A percentile compares a stretch with the other conserved stretches of the same genome.
Evolutionary conservation across 805 yeast species (phyloP).

Genomic region (Pichia gijzeniarum): DNA sequence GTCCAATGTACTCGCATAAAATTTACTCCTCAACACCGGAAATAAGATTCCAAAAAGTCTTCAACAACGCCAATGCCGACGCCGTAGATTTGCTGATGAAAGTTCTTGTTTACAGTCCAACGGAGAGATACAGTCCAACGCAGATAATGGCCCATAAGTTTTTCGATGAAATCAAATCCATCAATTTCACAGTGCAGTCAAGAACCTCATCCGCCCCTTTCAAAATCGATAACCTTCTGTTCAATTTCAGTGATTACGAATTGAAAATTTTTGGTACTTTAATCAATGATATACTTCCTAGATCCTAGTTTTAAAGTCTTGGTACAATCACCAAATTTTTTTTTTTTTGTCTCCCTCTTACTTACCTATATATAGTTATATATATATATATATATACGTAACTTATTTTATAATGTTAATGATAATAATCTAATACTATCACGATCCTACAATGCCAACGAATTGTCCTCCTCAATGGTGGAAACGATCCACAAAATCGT

Average conservation of each 20-base stretch:
- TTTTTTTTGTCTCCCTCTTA: constrained; percentile 2
- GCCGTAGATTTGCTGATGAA: constrained; percentile 80
- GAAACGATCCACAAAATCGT: constrained; percentile 89
- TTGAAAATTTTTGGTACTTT: constrained; percentile 27
- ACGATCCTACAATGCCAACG: constrained; percentile 49
- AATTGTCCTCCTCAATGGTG: constrained; percentile 92
- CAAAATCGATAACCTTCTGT: constrained; percentile 38
- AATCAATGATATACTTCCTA: constrained; percentile 21
- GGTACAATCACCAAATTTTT: not conserved
- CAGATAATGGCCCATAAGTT: constrained; percentile 82
- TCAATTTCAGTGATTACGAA: constrained; percentile 70
- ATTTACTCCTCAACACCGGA: constrained; percentile 28
- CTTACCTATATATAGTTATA: not conserved
- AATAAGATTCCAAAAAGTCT: constrained; percentile 49
- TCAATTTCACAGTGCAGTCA: constrained; percentile 34
- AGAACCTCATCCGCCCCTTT: constrained; percentile 31
- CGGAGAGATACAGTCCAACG: constrained; percentile 69
- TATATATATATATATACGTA: not conserved
- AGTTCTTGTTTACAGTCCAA: constrained; percentile 88
- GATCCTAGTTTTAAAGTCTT: constrained; percentile 4
- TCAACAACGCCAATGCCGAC: constrained; percentile 72
- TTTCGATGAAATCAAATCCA: constrained; percentile 75
- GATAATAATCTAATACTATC: not conserved
- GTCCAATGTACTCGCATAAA: constrained; percentile 64
- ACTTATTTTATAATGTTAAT: constrained; percentile 4